Base-by-base conservation (phyloP, 1,284 basidiomycete genomes). In the Puccinia polysora region DNA sequence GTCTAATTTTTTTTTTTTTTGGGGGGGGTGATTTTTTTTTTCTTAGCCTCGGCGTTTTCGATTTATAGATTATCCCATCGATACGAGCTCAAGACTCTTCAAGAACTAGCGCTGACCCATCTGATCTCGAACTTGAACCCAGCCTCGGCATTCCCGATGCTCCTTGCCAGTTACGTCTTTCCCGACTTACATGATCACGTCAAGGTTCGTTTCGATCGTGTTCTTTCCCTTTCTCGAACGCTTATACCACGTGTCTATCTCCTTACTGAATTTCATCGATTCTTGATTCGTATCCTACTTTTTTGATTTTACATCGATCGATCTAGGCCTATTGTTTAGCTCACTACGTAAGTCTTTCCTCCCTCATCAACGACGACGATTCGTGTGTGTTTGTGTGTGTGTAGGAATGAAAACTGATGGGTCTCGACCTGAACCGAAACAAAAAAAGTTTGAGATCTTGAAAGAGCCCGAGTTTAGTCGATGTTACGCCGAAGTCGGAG, bases 61-160 rank as follows among this genome's bases (percentile, higher is more conserved):
- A 85, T 91, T 76, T 93, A 90, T 81, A 86, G 88, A 76, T 83
- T 91, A 15, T 88, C 89, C 10, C 89, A 91, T 81, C 83, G 89
- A 45, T 92, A 91, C 79, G 81, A 82, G 8, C 85, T 91, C 81
- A 84, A 85, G 2, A 84, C 82, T 8, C 83, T 92, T 25, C 85
- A 86, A 40, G 78, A 82, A 12, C 82, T 91, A 7, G 87, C 89
- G 1, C 80, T 89, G 68, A 86, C 88, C 63, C 89, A 90, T 77
- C 86, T 91, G 76, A 83, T 91, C 81, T 82, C 84, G 4, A 87
- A 86, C 1, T 84, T 93, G 49, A 88, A 86, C 6, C 87, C 88
- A 4, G 82, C 84, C 73, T 84, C 84, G 7, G 86, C 88, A 74
- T 90, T 90, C 78, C 84, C 88, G 0, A 80, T 89, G 55, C 80